A percentile compares a stretch with the other conserved stretches of the same genome.
Evolutionary conservation across 1,284 basidiomycete species (phyloP).

Genomic region (Heterobasidion occidentale): DNA sequence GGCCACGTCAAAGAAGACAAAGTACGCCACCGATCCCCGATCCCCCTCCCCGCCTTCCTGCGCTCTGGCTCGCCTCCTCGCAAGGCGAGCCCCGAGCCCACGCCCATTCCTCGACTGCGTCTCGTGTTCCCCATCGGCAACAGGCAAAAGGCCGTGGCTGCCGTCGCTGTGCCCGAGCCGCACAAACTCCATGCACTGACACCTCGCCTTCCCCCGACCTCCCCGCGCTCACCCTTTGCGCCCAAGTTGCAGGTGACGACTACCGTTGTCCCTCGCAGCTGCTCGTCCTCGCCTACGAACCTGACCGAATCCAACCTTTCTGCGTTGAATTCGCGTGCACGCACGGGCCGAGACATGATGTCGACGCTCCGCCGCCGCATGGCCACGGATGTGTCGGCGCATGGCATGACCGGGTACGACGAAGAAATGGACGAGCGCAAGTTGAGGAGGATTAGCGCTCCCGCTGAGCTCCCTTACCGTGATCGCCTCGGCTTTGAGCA

Average conservation of each 20-base stretch:
- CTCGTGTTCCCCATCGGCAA: neutral
- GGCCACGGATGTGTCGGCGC: slow-evolving; percentile 12
- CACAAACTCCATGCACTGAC: neutral
- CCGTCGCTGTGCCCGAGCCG: neutral
- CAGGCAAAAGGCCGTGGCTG: neutral
- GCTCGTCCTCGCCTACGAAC: slow-evolving; percentile 33
- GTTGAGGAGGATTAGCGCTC: slow-evolving; percentile 28
- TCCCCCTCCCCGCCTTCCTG: slow-evolving; percentile 40
- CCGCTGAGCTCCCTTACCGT: slow-evolving; percentile 27
- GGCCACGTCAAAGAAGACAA: slow-evolving; percentile 17
- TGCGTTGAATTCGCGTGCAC: slow-evolving; percentile 43
- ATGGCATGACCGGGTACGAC: slow-evolving; percentile 15
- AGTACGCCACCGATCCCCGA: slow-evolving; percentile 14
- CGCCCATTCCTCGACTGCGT: slow-evolving; percentile 2
- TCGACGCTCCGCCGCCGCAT: slow-evolving; percentile 49
- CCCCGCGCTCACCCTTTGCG: slow-evolving; percentile 24
- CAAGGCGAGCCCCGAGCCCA: slow-evolving; percentile 1
- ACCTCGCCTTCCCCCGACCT: neutral
- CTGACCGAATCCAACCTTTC: slow-evolving; percentile 47
- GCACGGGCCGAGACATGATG: slow-evolving; percentile 56
- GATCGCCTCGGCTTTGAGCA: slow-evolving; percentile 27
- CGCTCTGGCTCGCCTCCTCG: slow-evolving; percentile 15
- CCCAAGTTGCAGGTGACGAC: slow-evolving; percentile 42
- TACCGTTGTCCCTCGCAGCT: slow-evolving; percentile 37
- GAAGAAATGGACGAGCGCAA: slow-evolving; percentile 24